Base-by-base conservation (phyloP, 768 basidiomycete species). In the Paxillus rubicundulus region DNA sequence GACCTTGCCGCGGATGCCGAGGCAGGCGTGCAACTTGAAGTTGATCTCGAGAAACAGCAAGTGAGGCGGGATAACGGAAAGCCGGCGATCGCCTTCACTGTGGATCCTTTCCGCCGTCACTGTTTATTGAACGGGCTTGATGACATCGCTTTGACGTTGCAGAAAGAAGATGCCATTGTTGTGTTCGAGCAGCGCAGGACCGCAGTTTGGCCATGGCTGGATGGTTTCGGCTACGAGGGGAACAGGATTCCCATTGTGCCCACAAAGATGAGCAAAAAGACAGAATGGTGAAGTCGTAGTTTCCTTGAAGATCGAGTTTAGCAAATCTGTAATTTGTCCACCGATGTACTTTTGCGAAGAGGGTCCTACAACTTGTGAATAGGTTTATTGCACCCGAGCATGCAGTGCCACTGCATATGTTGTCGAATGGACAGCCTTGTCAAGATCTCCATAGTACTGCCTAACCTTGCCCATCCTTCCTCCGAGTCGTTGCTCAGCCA, bases 101-200 rank as follows among this genome's bases (percentile, higher is more conserved):
- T 86, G 45, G 97, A 99, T 71, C 73, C 86, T 0, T 99, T 98
- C 87, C 80, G 95, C 56, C 77, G 92, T 50, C 91, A 96, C 66
- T 95, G 97, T 69, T 74, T 99, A 69, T 69, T 99, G 72, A 94
- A 99, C 63, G 97, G 97, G 30, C 74, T 98, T 58, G 97, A 99
- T 69, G 97, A 98, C 64, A 96, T 99, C 57, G 94, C 88, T 39
- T 75, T 99, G 70, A 99, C 97, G 40, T 75, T 99, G 76, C 85
- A 91, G 69, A 86, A 85, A 67, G 84, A 77, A 30, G 73, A 73
- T 9, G 68, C 77, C n/a, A 97, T 99, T 58, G 75, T 78, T 54
- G 60, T 69, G 39, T 99, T 98, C 62, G 97, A 99, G 79, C 64
- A 79, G 63, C 80, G 80, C 61, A 72, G 97, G 58, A 87, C 84